A percentile compares a stretch with the other conserved stretches of the same genome.
phyloP scores from a whole-genome alignment of 768 basidiomycete species.

The Suillus occidentalis region DNA sequence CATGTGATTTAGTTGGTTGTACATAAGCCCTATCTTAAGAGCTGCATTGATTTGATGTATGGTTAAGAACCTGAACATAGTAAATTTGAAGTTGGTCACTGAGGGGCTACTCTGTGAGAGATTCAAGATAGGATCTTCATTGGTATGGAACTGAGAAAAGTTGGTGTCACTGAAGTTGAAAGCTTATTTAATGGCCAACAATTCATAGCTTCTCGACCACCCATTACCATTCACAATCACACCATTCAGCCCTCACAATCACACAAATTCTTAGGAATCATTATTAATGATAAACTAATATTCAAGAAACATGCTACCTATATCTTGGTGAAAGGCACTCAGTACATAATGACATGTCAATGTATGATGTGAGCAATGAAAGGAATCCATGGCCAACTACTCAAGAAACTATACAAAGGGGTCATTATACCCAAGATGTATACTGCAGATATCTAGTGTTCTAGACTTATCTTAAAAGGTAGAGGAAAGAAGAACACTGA shows the following conservation, averaged over 20 bases:
- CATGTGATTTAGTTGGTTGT: too few relatives aligned
- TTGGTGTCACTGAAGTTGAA: too few relatives aligned
- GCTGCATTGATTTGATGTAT: too few relatives aligned
- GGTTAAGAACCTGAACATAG: too few relatives aligned
- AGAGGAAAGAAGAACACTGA: not conserved
- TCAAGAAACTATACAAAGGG: not conserved
- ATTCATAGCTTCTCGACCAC: not conserved
- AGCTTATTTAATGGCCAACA: too few relatives aligned
- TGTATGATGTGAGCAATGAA: not conserved
- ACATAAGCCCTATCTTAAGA: too few relatives aligned
- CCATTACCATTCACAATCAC: not conserved
- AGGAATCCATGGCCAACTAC: not conserved
- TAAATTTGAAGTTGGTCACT: too few relatives aligned
- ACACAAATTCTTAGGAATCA: conserved; percentile 7
- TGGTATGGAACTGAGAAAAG: too few relatives aligned
- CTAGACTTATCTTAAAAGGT: not conserved
- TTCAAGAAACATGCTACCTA: not conserved
- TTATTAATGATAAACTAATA: not conserved
- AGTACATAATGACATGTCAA: conserved; percentile 3
- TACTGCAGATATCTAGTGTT: conserved; percentile 11
- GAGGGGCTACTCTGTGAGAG: too few relatives aligned
- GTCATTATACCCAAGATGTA: conserved; percentile 17
- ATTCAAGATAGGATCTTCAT: too few relatives aligned
- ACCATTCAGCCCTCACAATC: not conserved
- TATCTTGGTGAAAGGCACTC: not conserved